Evolutionary conservation across 2,329 filamentous ascomycete species (phyloP).

Genomic region (Exophiala sideris): DNA sequence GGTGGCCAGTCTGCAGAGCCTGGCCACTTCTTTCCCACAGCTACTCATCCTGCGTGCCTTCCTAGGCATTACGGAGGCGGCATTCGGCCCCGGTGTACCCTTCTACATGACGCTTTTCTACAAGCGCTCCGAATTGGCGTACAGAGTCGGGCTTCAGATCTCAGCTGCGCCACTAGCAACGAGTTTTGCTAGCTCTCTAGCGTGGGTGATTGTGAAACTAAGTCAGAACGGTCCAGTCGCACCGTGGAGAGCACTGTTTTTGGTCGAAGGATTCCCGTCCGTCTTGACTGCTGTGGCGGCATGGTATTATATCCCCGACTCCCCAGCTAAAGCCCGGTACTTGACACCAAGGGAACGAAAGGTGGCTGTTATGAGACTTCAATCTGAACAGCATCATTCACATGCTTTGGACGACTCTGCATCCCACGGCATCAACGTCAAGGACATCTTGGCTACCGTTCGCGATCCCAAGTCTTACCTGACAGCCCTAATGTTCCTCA

Average conservation of each 20-base stretch:
- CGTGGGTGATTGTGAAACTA: constrained; percentile 69
- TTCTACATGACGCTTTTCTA: constrained; percentile 65
- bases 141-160: constrained; percentile 81
- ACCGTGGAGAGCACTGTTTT: constrained; percentile 80
- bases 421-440: constrained; percentile 8
- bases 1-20: constrained; percentile 59
- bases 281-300: constrained; percentile 70
- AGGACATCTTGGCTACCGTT: constrained; percentile 25
- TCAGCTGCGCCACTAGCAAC: constrained; percentile 65
- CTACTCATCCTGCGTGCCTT: constrained; percentile 36
- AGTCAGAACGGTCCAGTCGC: constrained; percentile 66
- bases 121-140: constrained; percentile 68
- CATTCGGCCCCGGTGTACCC: constrained; percentile 61
- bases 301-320: constrained; percentile 73
- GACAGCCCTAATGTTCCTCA: constrained; percentile 79
- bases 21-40: constrained; percentile 57
- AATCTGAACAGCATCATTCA: constrained; percentile 15
- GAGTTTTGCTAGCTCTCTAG: constrained; percentile 71
- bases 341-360: constrained; percentile 62
- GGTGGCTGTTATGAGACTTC: constrained; percentile 64
- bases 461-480: constrained; percentile 68
- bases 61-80: constrained; percentile 59
- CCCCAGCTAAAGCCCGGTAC: constrained; percentile 63
- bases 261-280: constrained; percentile 81
- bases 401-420: background rate